These are phyloP conservation scores for Theileria luwenshuni DNA, from an alignment of 169 alveolate genomes.

Conservation along the genomic window DNA sequence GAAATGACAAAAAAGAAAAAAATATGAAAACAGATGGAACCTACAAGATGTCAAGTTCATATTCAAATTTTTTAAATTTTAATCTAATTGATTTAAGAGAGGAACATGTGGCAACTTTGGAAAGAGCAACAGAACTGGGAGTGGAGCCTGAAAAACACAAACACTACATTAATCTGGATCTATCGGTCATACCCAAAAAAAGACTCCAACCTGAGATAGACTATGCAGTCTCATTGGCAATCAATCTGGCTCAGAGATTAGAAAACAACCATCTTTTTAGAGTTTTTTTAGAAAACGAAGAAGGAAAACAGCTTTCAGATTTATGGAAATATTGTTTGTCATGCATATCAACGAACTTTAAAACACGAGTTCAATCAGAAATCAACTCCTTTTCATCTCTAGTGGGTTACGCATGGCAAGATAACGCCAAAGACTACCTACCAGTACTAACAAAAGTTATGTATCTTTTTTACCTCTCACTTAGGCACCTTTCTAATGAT, in stretches of 20 bases:
- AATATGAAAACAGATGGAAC: background rate
- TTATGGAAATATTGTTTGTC: slow-evolving; percentile 46
- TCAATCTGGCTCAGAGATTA: slow-evolving; percentile 19
- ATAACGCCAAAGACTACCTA: slow-evolving; percentile 12
- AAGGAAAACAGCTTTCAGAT: slow-evolving; percentile 19
- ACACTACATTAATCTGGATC: slow-evolving; percentile 13
- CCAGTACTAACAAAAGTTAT: slow-evolving; percentile 17
- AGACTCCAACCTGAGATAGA: slow-evolving; percentile 34
- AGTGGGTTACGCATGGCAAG: slow-evolving; percentile 57
- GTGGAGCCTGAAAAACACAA: slow-evolving; percentile 21
- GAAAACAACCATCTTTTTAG: slow-evolving; percentile 10
- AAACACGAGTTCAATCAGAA: slow-evolving; percentile 46
- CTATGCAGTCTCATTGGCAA: slow-evolving; percentile 24
- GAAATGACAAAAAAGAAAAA: background rate
- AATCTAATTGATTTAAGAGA: background rate
- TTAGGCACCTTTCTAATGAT: slow-evolving; percentile 39
- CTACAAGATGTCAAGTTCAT: background rate
- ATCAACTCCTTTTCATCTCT: slow-evolving; percentile 44
- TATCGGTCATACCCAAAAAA: slow-evolving; percentile 58
- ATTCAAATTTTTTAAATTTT: too few species aligned
- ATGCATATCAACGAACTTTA: slow-evolving; percentile 27
- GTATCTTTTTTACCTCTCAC: slow-evolving; percentile 6
- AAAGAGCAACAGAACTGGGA: slow-evolving; percentile 35
- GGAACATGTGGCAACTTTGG: background rate
- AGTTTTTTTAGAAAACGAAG: slow-evolving; percentile 14